Base-by-base conservation (phyloP, 192 early-diverging fungal species). In the Mycoemilia scoparia region DNA sequence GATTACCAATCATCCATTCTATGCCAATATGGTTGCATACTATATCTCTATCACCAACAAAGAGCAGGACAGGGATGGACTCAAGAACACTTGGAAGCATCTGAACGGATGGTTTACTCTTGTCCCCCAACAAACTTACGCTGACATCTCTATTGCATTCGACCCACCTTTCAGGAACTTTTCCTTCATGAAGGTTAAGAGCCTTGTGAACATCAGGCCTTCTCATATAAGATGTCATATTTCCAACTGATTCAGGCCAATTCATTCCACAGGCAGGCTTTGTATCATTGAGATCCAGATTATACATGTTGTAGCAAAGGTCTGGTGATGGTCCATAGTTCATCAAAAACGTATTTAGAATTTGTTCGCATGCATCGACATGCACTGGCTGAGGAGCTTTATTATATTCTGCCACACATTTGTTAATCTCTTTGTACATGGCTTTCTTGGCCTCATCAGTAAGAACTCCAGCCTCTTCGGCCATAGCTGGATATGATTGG, bases 21-120 rank as follows among this genome's bases (percentile, higher is more conserved):
- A 67, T 60, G 19, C 80, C 77, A 25, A 70, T 41, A 38, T 67
- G 59, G 51, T 84, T 84, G 49, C 80, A 84, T 29, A 84, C 58
- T 11, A 74, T 55, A 43, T 84, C 80, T 43, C 60, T 45, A 26
- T 77, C 64, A 10, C 80, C 80, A 31, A 66, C 63, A 51, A 76
- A 74, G 1, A 77, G 41, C 20, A 73, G 34, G 17, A 81, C 51
- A 4, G 50, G 50, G 0, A 76, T 31, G 2, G 60, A 34, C 5
- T 47, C 43, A 23, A 79, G 39, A 3, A 76, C 34, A 4, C 39
- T 17, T 3, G 69, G 62, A 12, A 79, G 36, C 7, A 74, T 46
- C 31, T 37, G 38, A 31, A 54, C 14, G 27, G 63, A 32, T 21
- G 59, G 70, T 12, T 54, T 52, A 21, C 66, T 67, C 1, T 29